Evolutionary conservation across 345 rosid genomes (phyloP).

Genomic region (Garcia nutans): DNA sequence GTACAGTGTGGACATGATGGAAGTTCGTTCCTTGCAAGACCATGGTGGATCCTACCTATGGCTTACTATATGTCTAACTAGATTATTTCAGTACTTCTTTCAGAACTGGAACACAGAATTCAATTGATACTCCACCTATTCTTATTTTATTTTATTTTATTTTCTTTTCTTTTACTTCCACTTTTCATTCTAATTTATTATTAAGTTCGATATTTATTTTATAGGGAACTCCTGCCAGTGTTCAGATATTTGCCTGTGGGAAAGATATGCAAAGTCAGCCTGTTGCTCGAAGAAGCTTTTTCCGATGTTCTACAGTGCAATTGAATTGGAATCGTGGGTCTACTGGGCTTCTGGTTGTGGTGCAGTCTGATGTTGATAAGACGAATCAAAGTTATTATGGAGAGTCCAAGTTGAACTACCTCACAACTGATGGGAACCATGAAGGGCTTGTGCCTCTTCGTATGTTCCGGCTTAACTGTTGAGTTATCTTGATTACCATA

Average conservation of each 20-base stretch:
- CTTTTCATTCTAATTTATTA: background rate
- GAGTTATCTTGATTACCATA: background rate
- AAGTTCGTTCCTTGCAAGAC: background rate
- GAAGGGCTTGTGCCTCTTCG: slow-evolving; percentile 93
- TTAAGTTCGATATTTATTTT: slow-evolving; percentile 14
- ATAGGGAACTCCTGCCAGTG: slow-evolving; percentile 90
- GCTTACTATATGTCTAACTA: background rate
- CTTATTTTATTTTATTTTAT: background rate
- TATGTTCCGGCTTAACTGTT: slow-evolving; percentile 41
- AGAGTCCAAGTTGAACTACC: slow-evolving; percentile 83
- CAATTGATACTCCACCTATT: too few relatives aligned
- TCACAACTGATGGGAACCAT: slow-evolving; percentile 76
- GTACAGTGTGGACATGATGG: background rate
- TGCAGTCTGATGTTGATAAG: slow-evolving; percentile 92
- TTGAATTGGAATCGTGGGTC: slow-evolving; percentile 82
- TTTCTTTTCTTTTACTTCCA: too few relatives aligned
- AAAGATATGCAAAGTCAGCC: slow-evolving; percentile 70
- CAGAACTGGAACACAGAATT: background rate
- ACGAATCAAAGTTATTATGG: slow-evolving; percentile 97
- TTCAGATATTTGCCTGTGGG: slow-evolving; percentile 75
- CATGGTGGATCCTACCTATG: background rate
- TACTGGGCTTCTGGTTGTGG: slow-evolving; percentile 80
- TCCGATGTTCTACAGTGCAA: slow-evolving; percentile 83
- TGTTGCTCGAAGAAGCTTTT: slow-evolving; percentile 77
- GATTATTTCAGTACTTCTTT: slow-evolving; percentile 1